phyloP scores from a whole-genome alignment of 225 moss, liverwort and hornwort genomes.

The Polytrichum formosum region DNA sequence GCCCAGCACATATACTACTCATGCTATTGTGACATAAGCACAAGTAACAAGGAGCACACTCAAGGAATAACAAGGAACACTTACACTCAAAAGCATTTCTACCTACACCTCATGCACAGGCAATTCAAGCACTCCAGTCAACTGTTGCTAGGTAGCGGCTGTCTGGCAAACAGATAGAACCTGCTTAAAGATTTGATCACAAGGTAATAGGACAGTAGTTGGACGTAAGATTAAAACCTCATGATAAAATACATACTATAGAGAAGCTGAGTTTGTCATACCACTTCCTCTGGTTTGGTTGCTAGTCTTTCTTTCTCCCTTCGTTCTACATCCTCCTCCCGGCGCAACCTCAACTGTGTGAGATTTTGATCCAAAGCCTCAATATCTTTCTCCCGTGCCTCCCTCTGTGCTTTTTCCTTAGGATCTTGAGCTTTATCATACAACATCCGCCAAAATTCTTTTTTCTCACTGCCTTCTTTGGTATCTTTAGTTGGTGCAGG shows the following conservation, averaged over 20 bases:
- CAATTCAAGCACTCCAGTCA: too few relatives aligned
- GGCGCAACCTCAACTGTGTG: constrained; percentile 16
- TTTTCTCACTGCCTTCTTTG: not conserved
- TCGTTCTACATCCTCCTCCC: constrained; percentile 30
- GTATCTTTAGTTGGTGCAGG: constrained; percentile 6
- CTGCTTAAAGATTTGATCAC: too few relatives aligned
- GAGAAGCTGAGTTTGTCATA: constrained; percentile 4
- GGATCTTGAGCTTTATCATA: constrained; percentile 18
- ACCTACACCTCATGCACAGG: too few relatives aligned
- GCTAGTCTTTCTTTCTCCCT: constrained; percentile 38
- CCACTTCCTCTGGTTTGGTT: constrained; percentile 46
- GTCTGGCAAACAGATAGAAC: too few relatives aligned
- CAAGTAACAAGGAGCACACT: too few relatives aligned
- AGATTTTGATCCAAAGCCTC: not conserved
- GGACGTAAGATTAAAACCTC: not conserved
- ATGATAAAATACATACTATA: not conserved
- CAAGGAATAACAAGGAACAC: too few relatives aligned
- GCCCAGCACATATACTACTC: too few relatives aligned
- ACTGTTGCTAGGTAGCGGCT: too few relatives aligned
- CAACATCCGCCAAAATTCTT: constrained; percentile 18
- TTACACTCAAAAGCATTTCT: too few relatives aligned
- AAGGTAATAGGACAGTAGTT: too few relatives aligned
- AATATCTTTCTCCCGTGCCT: constrained; percentile 13
- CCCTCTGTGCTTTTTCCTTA: constrained; percentile 6
- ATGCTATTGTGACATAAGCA: too few relatives aligned